Percentiles rank a stretch among this genome's conserved stretches.
phyloP scores from a whole-genome alignment of 1,284 basidiomycete species.

The Sporisorium iseilematis-ciliati region DNA sequence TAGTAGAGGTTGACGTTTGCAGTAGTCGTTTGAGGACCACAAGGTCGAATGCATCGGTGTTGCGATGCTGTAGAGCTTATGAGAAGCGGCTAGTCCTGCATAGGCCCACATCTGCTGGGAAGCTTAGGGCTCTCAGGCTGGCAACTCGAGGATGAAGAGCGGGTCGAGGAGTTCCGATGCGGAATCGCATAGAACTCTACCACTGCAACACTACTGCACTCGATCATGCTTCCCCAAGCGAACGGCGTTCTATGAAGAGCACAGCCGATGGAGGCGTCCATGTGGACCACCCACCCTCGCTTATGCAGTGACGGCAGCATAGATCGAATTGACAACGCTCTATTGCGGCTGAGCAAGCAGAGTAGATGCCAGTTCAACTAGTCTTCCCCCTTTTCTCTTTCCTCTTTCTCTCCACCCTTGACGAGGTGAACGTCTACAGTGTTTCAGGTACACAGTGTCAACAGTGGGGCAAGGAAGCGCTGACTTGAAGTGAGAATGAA shows the following conservation, averaged over 20 bases:
- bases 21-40: too few relatives aligned
- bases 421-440: neutral
- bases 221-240: neutral
- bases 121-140: too few relatives aligned
- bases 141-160: neutral
- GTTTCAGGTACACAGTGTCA: slow-evolving; percentile 7
- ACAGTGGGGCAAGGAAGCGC: neutral
- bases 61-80: too few relatives aligned
- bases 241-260: neutral
- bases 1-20: too few relatives aligned
- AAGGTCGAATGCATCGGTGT: too few relatives aligned
- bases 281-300: neutral
- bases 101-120: too few relatives aligned
- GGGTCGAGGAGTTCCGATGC: slow-evolving; percentile 1
- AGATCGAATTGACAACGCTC: neutral
- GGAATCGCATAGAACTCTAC: slow-evolving; percentile 3
- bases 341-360: slow-evolving; percentile 3
- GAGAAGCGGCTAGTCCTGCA: too few relatives aligned
- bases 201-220: neutral
- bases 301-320: neutral
- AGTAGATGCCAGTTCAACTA: slow-evolving; percentile 29
- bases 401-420: neutral
- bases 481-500: neutral
- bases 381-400: neutral
- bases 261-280: neutral